Evolutionary conservation across 1,139 yeast species (phyloP).

Genomic region (Geotrichum cucujoidarum): DNA sequence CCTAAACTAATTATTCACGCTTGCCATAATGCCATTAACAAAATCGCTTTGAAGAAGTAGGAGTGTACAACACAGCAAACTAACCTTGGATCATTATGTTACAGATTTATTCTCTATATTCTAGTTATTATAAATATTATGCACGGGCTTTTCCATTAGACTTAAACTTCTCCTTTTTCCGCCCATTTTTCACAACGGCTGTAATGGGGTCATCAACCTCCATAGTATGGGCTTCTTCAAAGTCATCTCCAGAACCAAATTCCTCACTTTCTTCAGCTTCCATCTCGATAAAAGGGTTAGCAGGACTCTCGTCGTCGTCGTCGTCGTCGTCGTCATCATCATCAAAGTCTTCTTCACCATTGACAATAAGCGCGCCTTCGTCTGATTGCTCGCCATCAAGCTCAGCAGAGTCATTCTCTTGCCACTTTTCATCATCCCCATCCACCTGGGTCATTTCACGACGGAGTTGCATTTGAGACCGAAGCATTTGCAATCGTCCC

Average conservation of each 20-base stretch:
- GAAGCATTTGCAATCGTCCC: conserved; percentile 68
- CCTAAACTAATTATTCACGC: too few species aligned
- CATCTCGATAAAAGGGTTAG: conserved; percentile 10
- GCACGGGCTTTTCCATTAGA: conserved; percentile 5
- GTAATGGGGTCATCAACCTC: conserved; percentile 21
- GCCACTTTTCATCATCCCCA: too few species aligned
- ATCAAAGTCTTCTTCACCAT: conserved; percentile 40
- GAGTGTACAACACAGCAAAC: too few species aligned
- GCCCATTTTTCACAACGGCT: neutral
- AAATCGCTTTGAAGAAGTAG: too few species aligned
- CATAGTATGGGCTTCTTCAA: conserved; percentile 23
- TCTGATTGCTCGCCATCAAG: conserved; percentile 46
- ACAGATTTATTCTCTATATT: too few species aligned
- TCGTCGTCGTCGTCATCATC: conserved; percentile 40
- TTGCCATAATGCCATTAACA: too few species aligned
- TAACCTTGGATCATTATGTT: too few species aligned
- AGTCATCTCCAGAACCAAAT: conserved; percentile 24
- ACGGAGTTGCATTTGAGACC: conserved; percentile 66
- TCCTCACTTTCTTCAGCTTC: conserved; percentile 12
- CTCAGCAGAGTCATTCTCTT: conserved; percentile 36
- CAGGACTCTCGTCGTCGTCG: conserved; percentile 21
- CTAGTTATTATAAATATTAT: too few species aligned
- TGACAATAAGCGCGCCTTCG: conserved; percentile 45
- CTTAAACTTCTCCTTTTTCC: neutral
- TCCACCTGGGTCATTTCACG: conserved; percentile 43